Base-by-base conservation (phyloP, 2,329 filamentous ascomycete genomes). In the Fusarium brachygibbosum region DNA sequence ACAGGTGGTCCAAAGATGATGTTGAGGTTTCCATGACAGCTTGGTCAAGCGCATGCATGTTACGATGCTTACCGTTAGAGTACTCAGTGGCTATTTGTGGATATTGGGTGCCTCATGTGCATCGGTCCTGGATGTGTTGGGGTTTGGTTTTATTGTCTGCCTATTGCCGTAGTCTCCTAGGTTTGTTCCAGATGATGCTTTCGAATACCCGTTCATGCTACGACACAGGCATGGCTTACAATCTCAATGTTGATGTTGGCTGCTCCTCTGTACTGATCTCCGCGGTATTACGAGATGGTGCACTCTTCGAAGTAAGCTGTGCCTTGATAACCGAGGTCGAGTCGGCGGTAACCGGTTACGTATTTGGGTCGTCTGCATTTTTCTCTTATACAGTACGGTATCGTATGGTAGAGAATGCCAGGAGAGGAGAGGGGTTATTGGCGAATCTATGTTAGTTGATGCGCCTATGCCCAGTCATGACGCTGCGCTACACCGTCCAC, bases 401-500 rank as follows among this genome's bases (percentile, higher is more conserved):
- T 12, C 17, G 25, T 14, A 44, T 28, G 17, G 2, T 17, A 19
- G 25, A 28, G 25, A 44, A n/a, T 25, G 16, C 9, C 17, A 44
- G 16, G 23, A 12, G 16, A 25, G 23, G 58, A 31, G 55, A 46
- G 14, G 45, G 31, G 41, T 34, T 28, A 55, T 65, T 37, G 35
- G 35, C 34, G n/a, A 63, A 56, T 45, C 28, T 38, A n/a, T n/a
- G n/a, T n/a, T n/a, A 21, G 28, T 41, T 49, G 58, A 42, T 48
- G 23, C 21, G n/a, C 40, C 34, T 31, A 41, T 25, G n/a, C 16
- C 16, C 21, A 37, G 23, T 29, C 41, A 31, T 64, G 34, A 41
- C 50, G 38, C 41, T 52, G 35, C 28, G 38, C 50, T 53, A 29
- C 28, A 35, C 41, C 51, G 40, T 21, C 25, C 38, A 34, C 31